Percentiles rank a stretch among this genome's conserved stretches.
These are phyloP conservation scores for Fusarium neocosmosporiellum DNA, from an alignment of 2,329 filamentous ascomycete genomes.

Conservation along the genomic window DNA sequence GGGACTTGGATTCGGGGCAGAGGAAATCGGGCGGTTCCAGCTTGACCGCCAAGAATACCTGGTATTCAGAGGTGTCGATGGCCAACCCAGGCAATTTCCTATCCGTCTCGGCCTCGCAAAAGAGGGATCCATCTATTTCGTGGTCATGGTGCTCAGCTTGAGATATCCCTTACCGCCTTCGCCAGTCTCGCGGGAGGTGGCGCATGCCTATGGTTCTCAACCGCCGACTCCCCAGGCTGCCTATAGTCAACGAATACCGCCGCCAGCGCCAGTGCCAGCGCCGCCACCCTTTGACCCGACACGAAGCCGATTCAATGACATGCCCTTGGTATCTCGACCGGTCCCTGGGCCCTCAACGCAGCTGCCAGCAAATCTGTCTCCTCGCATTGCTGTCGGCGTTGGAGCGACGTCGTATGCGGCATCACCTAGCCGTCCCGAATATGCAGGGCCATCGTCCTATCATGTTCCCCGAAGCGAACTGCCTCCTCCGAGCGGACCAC, in stretches of 20 bases:
- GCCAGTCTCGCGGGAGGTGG: slow-evolving; percentile 56
- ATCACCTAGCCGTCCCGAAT: slow-evolving; percentile 58
- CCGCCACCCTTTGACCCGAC: slow-evolving; percentile 61
- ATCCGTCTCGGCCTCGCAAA: slow-evolving; percentile 69
- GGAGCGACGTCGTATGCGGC: slow-evolving; percentile 54
- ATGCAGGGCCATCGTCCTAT: slow-evolving; percentile 59
- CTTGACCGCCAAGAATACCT: slow-evolving; percentile 67
- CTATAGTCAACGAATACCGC: slow-evolving; percentile 58
- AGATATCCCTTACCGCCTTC: slow-evolving; percentile 58
- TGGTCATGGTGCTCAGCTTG: slow-evolving; percentile 62
- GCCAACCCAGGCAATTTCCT: slow-evolving; percentile 61
- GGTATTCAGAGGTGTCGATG: slow-evolving; percentile 63
- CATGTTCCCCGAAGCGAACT: slow-evolving; percentile 66
- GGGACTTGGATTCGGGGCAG: slow-evolving; percentile 63
- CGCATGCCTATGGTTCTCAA: slow-evolving; percentile 55
- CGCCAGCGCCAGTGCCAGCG: slow-evolving; percentile 29
- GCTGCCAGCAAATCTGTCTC: slow-evolving; percentile 47
- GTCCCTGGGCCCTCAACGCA: slow-evolving; percentile 45
- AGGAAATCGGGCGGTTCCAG: slow-evolving; percentile 64
- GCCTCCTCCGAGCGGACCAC: slow-evolving; percentile 46
- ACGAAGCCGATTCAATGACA: slow-evolving; percentile 55
- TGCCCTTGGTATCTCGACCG: slow-evolving; percentile 37
- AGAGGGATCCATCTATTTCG: slow-evolving; percentile 71
- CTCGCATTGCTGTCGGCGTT: slow-evolving; percentile 10
- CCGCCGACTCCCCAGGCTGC: slow-evolving; percentile 44